Evolutionary conservation across 2,329 filamentous ascomycete species (phyloP).

Genomic region (Gyromitra esculenta): DNA sequence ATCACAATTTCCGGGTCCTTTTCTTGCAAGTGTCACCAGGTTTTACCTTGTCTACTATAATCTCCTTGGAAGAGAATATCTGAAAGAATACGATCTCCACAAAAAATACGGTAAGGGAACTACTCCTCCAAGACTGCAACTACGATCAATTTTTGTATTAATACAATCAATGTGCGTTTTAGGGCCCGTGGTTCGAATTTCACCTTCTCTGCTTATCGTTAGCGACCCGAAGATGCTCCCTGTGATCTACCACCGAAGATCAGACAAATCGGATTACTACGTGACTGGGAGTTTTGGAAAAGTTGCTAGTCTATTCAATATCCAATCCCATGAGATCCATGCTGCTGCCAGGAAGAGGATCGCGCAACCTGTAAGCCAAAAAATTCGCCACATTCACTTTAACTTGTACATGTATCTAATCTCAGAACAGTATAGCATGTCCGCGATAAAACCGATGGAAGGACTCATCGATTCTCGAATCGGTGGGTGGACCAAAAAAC

Average conservation of each 20-base stretch:
- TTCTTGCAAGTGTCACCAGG: slow-evolving; percentile 67
- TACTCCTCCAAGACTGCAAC: background rate
- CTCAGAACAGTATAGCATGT: slow-evolving; percentile 64
- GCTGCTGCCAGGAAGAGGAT: slow-evolving; percentile 67
- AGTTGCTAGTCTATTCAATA: slow-evolving; percentile 68
- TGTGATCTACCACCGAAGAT: slow-evolving; percentile 65
- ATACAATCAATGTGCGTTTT: background rate
- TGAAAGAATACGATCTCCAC: slow-evolving; percentile 32
- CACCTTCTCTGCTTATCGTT: slow-evolving; percentile 67
- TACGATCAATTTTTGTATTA: background rate
- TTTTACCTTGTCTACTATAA: slow-evolving; percentile 67
- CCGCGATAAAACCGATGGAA: slow-evolving; percentile 70
- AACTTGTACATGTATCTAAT: background rate
- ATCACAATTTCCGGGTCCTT: slow-evolving; percentile 66
- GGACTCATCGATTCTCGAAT: slow-evolving; percentile 67
- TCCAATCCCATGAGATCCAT: slow-evolving; percentile 66
- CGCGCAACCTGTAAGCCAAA: slow-evolving; percentile 62
- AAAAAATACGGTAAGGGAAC: slow-evolving; percentile 36
- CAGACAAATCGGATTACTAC: slow-evolving; percentile 68
- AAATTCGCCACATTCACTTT: background rate
- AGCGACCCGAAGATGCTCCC: slow-evolving; percentile 67
- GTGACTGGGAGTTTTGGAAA: slow-evolving; percentile 68
- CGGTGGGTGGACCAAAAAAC: slow-evolving; percentile 64
- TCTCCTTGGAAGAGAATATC: slow-evolving; percentile 24
- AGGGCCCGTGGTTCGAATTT: slow-evolving; percentile 67